phyloP scores from a whole-genome alignment of 2,329 filamentous ascomycete genomes.

The Cordyceps tenuipes region DNA sequence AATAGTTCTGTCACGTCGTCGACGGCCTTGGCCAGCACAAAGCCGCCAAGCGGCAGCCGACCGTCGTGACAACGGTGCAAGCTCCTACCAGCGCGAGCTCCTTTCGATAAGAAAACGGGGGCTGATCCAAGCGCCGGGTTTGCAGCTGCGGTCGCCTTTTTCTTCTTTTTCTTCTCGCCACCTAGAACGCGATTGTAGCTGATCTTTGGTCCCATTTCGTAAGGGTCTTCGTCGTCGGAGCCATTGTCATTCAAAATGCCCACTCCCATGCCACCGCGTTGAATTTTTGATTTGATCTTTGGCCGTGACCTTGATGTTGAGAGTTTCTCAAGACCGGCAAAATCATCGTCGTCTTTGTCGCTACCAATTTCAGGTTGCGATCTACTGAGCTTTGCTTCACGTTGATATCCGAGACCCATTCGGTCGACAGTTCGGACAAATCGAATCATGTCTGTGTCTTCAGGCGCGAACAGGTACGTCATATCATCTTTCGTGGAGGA shows the following conservation, averaged over 20 bases:
- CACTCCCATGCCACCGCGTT: conserved; percentile 68
- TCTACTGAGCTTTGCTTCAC: conserved; percentile 44
- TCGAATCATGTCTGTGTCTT: conserved; percentile 62
- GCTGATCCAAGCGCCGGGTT: conserved; percentile 59
- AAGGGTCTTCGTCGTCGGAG: conserved; percentile 91
- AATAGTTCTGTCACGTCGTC: conserved; percentile 25
- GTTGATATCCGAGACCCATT: conserved; percentile 61
- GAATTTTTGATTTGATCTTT: conserved; percentile 35
- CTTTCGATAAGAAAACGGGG: conserved; percentile 67
- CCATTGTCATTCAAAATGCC: conserved; percentile 87
- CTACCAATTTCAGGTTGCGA: conserved; percentile 27
- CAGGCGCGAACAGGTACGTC: conserved; percentile 75
- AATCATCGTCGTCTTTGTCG: conserved; percentile 34
- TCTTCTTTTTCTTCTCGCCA: conserved; percentile 71
- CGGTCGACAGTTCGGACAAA: conserved; percentile 59
- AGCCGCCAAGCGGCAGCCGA: conserved; percentile 69
- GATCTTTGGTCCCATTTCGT: conserved; percentile 84
- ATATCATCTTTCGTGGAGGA: conserved; percentile 31
- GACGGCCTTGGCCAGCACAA: conserved; percentile 56
- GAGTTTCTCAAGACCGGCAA: conserved; percentile 15
- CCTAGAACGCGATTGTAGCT: conserved; percentile 78
- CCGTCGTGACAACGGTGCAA: conserved; percentile 71
- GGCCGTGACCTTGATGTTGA: conserved; percentile 31
- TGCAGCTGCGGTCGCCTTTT: conserved; percentile 36
- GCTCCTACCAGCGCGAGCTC: conserved; percentile 21